Evolutionary conservation across 148 eudicot genomes (phyloP).

Genomic region (Rhododendron griersonianum): DNA sequence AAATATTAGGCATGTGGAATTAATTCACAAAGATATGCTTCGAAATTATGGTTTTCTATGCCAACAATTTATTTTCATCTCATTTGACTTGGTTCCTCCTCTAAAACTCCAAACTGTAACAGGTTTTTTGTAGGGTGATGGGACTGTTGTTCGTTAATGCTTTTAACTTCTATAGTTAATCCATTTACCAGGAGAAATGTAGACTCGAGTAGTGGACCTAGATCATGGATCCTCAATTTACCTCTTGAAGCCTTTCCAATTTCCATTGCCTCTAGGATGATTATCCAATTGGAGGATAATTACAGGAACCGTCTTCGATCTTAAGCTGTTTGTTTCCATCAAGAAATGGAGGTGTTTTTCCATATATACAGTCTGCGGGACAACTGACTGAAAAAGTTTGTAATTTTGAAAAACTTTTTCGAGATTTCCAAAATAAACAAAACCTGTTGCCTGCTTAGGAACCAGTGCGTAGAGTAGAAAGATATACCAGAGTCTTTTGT

Average conservation of each 20-base stretch:
- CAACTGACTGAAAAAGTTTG: no score
- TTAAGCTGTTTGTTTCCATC: neutral
- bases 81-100: neutral
- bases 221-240: neutral
- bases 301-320: neutral
- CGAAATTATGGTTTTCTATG: neutral
- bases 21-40: neutral
- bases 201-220: neutral
- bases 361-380: neutral
- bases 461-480: neutral
- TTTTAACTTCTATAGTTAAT: neutral
- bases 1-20: neutral
- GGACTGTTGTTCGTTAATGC: neutral
- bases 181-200: neutral
- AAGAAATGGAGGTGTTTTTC: neutral
- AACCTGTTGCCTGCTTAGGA: neutral
- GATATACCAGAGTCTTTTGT: neutral
- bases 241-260: neutral
- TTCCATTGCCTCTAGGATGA: neutral
- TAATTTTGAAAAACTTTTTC: neutral
- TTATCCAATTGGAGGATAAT: neutral
- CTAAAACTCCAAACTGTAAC: neutral
- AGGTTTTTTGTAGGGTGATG: neutral
- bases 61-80: neutral
- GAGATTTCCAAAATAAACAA: neutral